Conservation (phyloP, 768 basidiomycete species). For the Suillus subaureus region DNA sequence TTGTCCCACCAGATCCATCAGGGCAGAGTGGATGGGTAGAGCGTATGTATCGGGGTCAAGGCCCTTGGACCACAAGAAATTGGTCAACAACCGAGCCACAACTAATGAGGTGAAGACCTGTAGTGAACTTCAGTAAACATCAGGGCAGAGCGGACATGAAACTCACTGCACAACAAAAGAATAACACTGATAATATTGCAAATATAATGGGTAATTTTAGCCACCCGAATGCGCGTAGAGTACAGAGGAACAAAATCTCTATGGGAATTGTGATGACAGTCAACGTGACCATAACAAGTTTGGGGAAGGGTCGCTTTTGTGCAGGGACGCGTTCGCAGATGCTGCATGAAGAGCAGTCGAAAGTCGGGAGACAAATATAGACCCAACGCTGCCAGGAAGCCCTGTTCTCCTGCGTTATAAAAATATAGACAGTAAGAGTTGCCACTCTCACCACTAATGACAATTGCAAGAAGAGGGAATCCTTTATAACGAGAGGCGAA, state of each 20-base stretch:
- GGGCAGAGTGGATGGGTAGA: constrained; percentile 87
- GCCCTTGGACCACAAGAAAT: constrained; percentile 74
- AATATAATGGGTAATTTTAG: constrained; percentile 71
- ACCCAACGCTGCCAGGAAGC: constrained; percentile 86
- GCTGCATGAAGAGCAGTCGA: constrained; percentile 82
- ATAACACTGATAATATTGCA: constrained; percentile 61
- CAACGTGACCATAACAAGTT: constrained; percentile 68
- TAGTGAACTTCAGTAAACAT: constrained; percentile 4
- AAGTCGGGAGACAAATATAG: constrained; percentile 88
- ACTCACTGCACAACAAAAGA: constrained; percentile 80
- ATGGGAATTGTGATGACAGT: constrained; percentile 79
- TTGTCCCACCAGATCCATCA: constrained; percentile 86
- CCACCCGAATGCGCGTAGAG: constrained; percentile 76
- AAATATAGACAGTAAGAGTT: background rate
- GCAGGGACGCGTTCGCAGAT: constrained; percentile 13
- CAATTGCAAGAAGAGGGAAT: constrained; percentile 84
- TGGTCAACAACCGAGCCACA: constrained; percentile 67
- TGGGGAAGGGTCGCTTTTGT: constrained; percentile 36
- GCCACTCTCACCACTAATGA: constrained; percentile 71
- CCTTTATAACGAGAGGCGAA: constrained; percentile 89
- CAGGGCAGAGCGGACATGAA: constrained; percentile 10
- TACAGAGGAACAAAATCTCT: constrained; percentile 69
- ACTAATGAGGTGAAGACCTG: constrained; percentile 74
- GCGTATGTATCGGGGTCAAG: constrained; percentile 93
- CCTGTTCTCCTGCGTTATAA: constrained; percentile 41